Evolutionary conservation across 2,329 filamentous ascomycete genomes (phyloP).

Genomic region (Aspergillus sp.): DNA sequence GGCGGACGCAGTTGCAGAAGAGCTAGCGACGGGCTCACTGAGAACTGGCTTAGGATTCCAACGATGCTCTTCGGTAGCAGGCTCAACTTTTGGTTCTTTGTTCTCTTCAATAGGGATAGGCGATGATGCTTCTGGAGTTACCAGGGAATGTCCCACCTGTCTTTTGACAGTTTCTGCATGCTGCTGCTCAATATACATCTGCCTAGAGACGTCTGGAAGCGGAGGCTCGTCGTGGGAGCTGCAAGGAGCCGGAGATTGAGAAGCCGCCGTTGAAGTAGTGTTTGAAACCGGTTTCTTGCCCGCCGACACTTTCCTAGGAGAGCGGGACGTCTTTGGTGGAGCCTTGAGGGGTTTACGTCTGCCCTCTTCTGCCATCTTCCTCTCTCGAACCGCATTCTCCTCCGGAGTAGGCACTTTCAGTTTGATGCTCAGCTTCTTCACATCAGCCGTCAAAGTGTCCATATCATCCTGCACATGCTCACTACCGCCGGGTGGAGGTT

Average conservation of each 20-base stretch:
- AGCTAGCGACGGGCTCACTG: not conserved
- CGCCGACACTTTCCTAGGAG: slow-evolving; percentile 33
- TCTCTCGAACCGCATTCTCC: slow-evolving; percentile 56
- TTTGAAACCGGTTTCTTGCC: slow-evolving; percentile 4
- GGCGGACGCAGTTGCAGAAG: slow-evolving; percentile 5
- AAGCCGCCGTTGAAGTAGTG: slow-evolving; percentile 7
- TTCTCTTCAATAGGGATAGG: slow-evolving; percentile 2
- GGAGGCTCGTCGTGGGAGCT: not conserved
- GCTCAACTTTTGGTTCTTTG: not conserved
- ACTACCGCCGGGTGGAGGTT: not conserved
- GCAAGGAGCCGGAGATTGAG: slow-evolving; percentile 5
- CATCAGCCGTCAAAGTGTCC: slow-evolving; percentile 52
- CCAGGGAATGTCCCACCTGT: not conserved
- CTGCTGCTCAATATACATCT: not conserved
- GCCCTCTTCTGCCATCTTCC: slow-evolving; percentile 43
- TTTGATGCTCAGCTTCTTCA: slow-evolving; percentile 57
- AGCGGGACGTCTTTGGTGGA: slow-evolving; percentile 21
- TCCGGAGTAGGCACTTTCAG: slow-evolving; percentile 59
- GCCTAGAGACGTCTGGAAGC: slow-evolving; percentile 1
- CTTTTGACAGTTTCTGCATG: not conserved
- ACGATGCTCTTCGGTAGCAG: slow-evolving; percentile 4
- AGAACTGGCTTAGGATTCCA: not conserved
- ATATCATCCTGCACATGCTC: slow-evolving; percentile 37
- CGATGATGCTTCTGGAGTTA: slow-evolving; percentile 7
- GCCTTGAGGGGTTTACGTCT: slow-evolving; percentile 32